Evolutionary conservation across 768 basidiomycete genomes (phyloP).

Genomic region (Boletus vinaceobasis): DNA sequence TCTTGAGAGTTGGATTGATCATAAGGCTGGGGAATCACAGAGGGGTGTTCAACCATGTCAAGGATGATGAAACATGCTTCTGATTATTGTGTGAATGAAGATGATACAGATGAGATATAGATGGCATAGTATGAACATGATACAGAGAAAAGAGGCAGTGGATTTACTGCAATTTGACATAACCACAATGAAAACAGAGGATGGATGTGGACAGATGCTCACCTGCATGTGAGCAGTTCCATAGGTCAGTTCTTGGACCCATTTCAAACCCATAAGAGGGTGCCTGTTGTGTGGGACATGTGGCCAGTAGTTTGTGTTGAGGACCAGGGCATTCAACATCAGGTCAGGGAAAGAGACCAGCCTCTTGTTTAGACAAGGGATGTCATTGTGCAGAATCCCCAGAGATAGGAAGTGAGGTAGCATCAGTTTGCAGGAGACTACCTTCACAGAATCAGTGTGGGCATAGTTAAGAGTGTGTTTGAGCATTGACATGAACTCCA

Average conservation of each 20-base stretch:
- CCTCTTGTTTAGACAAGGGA: background rate
- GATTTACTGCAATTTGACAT: too few relatives aligned
- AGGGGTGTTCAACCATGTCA: background rate
- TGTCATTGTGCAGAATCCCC: background rate
- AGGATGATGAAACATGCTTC: background rate
- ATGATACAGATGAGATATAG: too few relatives aligned
- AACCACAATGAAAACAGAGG: too few relatives aligned
- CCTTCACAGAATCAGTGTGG: background rate
- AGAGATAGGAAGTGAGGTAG: background rate
- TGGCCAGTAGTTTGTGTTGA: background rate
- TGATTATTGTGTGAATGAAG: background rate
- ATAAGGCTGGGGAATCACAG: too few relatives aligned
- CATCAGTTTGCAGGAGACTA: background rate
- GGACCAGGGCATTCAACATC: background rate
- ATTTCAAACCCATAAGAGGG: background rate
- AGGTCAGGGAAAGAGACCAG: background rate
- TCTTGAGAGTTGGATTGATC: too few relatives aligned
- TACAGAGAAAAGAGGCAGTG: too few relatives aligned
- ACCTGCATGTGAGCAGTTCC: background rate
- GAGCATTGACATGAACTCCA: slow-evolving; percentile 10
- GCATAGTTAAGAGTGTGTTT: slow-evolving; percentile 4
- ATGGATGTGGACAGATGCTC: too few relatives aligned
- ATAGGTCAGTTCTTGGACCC: background rate
- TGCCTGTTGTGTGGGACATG: too few relatives aligned
- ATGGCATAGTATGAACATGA: too few relatives aligned